Evolutionary conservation across 2,329 filamentous ascomycete genomes (phyloP).

Genomic region (Massarina eburnea): DNA sequence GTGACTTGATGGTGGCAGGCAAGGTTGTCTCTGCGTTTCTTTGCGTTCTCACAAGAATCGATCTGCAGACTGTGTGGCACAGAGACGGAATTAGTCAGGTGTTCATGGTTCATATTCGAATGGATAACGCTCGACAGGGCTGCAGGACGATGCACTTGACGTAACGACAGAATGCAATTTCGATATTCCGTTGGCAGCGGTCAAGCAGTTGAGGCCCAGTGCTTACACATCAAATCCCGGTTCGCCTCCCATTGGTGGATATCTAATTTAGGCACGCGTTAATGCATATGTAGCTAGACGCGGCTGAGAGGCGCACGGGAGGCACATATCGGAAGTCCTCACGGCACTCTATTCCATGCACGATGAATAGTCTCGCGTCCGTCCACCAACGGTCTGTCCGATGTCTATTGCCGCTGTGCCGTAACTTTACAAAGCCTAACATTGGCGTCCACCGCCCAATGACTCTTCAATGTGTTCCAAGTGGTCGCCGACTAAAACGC

Average conservation of each 20-base stretch:
- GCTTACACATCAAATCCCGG: constrained; percentile 4
- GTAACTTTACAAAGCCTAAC: neutral
- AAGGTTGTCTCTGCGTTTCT: no score
- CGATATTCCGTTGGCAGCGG: neutral
- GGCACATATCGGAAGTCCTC: neutral
- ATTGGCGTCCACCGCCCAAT: constrained; percentile 6
- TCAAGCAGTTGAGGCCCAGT: neutral
- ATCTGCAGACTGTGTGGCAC: neutral
- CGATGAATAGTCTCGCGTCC: neutral
- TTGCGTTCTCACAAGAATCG: no score
- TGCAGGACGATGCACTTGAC: neutral
- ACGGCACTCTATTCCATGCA: neutral
- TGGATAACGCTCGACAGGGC: neutral
- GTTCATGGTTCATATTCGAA: neutral
- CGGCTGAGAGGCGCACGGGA: neutral
- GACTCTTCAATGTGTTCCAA: constrained; percentile 6
- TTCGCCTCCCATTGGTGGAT: neutral
- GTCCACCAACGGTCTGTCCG: constrained; percentile 6
- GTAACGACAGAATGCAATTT: neutral
- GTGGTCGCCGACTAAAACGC: constrained; percentile 14
- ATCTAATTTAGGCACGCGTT: constrained; percentile 1
- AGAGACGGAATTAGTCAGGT: neutral
- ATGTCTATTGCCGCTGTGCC: constrained; percentile 1
- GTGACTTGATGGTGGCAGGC: no score
- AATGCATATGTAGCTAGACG: neutral